Percentiles rank a stretch among this genome's conserved stretches.
phyloP scores from a whole-genome alignment of 345 rosid species.

The Lumnitzera racemosa region DNA sequence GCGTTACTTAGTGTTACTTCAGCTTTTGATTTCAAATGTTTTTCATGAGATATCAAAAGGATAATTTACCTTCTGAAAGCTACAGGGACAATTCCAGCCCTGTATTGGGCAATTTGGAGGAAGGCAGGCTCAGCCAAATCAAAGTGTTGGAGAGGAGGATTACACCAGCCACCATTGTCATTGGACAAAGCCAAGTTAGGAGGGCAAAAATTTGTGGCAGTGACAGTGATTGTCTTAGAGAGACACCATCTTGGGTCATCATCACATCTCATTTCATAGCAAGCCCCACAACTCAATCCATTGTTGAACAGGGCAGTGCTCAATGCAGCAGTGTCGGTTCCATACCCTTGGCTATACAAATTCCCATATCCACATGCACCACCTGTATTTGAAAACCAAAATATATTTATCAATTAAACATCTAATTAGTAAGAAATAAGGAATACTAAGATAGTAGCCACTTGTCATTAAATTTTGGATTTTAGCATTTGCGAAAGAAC shows the following conservation, averaged over 20 bases:
- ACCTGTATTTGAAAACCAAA: slow-evolving; percentile 5
- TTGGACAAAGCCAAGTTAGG: slow-evolving; percentile 67
- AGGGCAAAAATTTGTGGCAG: slow-evolving; percentile 85
- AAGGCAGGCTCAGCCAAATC: slow-evolving; percentile 95
- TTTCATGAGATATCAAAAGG: neutral
- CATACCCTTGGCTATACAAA: slow-evolving; percentile 66
- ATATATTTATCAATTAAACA: no score
- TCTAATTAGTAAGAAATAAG: no score
- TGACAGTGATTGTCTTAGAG: slow-evolving; percentile 46
- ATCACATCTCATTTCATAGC: slow-evolving; percentile 59
- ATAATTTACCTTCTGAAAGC: slow-evolving; percentile 61
- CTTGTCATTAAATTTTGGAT: no score
- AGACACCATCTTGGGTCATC: slow-evolving; percentile 67
- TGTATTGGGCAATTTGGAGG: slow-evolving; percentile 82
- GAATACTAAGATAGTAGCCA: no score
- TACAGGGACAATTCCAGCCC: slow-evolving; percentile 86
- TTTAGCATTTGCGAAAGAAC: no score
- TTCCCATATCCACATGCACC: slow-evolving; percentile 84
- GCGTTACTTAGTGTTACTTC: neutral
- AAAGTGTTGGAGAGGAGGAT: slow-evolving; percentile 91
- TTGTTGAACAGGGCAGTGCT: slow-evolving; percentile 72
- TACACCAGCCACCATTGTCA: slow-evolving; percentile 98
- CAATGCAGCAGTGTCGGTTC: slow-evolving; percentile 69
- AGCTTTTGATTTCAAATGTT: neutral
- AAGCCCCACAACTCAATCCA: slow-evolving; percentile 66